These are phyloP conservation scores for Plasmodium blacklocki DNA, from an alignment of 169 alveolate species.

Conservation along the genomic window DNA sequence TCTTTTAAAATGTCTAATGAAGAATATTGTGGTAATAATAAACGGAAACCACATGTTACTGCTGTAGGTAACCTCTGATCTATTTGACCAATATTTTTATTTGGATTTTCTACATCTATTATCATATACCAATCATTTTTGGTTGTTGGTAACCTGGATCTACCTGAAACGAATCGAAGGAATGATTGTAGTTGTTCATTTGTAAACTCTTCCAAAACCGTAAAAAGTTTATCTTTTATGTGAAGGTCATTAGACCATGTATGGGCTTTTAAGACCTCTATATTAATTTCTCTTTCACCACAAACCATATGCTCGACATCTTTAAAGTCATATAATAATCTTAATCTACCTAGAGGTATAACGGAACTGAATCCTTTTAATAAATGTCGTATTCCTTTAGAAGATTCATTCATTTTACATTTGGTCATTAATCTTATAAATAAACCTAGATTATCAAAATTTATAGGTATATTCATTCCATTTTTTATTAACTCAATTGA, in stretches of 20 bases:
- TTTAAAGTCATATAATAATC: constrained; percentile 88
- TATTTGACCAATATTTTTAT: constrained; percentile 12
- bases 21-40: constrained; percentile 90
- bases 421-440: constrained; percentile 88
- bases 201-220: constrained; percentile 88
- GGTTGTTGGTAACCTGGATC: constrained; percentile 92
- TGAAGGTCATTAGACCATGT: constrained; percentile 88
- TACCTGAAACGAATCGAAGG: constrained; percentile 92
- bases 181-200: constrained; percentile 90
- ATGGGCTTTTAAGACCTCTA: constrained; percentile 88
- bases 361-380: constrained; percentile 91
- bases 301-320: constrained; percentile 91
- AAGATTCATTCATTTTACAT: constrained; percentile 89
- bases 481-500: constrained; percentile 81
- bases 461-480: constrained; percentile 86
- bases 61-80: constrained; percentile 93
- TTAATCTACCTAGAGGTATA: constrained; percentile 91
- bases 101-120: constrained; percentile 86
- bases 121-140: constrained; percentile 91
- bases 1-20: constrained; percentile 86
- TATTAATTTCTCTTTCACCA: constrained; percentile 91
- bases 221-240: constrained; percentile 89
- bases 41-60: constrained; percentile 93
- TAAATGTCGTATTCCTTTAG: constrained; percentile 83
- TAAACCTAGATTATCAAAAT: constrained; percentile 83